Percentiles rank a stretch among this genome's conserved stretches.
Evolutionary conservation across 768 basidiomycete genomes (phyloP).

Genomic region (Cytidiella melzeri): DNA sequence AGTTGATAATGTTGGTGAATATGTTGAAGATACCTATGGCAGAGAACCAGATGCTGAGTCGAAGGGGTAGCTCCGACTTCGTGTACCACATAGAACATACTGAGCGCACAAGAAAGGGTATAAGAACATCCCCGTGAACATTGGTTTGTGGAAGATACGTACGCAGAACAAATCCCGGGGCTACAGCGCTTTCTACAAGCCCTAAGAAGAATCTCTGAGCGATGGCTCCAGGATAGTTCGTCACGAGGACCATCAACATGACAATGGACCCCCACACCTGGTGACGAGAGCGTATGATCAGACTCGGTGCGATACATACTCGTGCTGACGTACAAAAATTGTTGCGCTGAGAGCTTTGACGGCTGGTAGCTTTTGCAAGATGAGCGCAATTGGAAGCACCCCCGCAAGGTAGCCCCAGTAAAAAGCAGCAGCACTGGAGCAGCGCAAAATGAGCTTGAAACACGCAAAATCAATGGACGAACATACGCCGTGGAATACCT

Average conservation of each 20-base stretch:
- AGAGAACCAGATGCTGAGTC: conserved; percentile 10
- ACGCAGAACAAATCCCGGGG: conserved; percentile 9
- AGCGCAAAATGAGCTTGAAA: no score
- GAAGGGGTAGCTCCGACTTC: conserved; percentile 9
- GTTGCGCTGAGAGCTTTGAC: conserved; percentile 5
- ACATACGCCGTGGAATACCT: conserved; percentile 10
- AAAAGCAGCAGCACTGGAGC: conserved; percentile 6
- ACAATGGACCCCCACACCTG: conserved; percentile 9
- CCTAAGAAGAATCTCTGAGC: conserved; percentile 9
- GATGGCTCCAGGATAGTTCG: conserved; percentile 4
- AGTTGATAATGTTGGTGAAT: conserved; percentile 11
- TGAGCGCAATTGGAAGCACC: conserved; percentile 10
- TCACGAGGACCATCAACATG: conserved; percentile 7
- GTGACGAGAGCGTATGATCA: no score
- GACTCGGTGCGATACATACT: no score
- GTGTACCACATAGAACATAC: conserved; percentile 12
- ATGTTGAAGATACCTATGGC: conserved; percentile 8
- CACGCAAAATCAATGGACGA: no score
- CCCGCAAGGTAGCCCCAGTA: conserved; percentile 11
- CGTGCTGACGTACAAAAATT: conserved; percentile 1
- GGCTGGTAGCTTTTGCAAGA: conserved; percentile 6
- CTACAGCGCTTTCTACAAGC: conserved; percentile 9
- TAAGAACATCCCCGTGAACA: neutral
- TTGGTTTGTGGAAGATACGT: neutral
- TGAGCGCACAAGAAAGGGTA: neutral